Evolutionary conservation across 257 asterid genomes (phyloP).

Genomic region (Solanum megistacrolobum): DNA sequence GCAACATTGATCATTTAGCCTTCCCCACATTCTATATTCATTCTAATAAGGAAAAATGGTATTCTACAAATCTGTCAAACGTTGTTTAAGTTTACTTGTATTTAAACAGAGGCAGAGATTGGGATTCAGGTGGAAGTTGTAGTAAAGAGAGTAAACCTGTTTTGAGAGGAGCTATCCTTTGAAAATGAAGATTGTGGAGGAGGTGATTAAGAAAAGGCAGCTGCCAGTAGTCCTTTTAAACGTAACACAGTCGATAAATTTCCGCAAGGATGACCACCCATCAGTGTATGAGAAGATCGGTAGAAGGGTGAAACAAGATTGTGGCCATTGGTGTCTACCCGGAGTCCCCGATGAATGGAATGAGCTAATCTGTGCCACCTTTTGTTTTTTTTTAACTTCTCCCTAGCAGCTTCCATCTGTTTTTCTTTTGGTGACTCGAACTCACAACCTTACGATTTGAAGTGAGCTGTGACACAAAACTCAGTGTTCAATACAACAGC

Average conservation of each 20-base stretch:
- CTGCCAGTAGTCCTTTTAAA: constrained; percentile 54
- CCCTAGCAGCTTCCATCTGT: neutral
- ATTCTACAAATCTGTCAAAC: neutral
- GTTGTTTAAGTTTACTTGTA: neutral
- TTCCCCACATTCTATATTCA: neutral
- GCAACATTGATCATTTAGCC: neutral
- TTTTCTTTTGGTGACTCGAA: too few relatives aligned
- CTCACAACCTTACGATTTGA: neutral
- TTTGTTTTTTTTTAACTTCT: neutral
- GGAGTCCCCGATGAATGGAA: constrained; percentile 95
- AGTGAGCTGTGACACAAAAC: neutral
- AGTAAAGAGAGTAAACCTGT: constrained; percentile 75
- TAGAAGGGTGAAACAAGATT: constrained; percentile 70
- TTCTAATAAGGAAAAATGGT: neutral
- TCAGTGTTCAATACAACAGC: neutral
- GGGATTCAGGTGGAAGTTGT: constrained; percentile 97
- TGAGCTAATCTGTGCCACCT: constrained; percentile 40
- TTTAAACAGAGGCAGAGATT: constrained; percentile 74
- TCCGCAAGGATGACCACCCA: constrained; percentile 89
- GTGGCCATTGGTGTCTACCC: constrained; percentile 97
- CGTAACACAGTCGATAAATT: constrained; percentile 65
- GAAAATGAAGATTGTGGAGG: constrained; percentile 75
- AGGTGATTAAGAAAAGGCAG: constrained; percentile 42
- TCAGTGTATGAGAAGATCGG: constrained; percentile 67
- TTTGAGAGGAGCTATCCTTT: constrained; percentile 44